Conservation (phyloP, 2,329 filamentous ascomycete genomes). For the Diplocarpon rosae region DNA sequence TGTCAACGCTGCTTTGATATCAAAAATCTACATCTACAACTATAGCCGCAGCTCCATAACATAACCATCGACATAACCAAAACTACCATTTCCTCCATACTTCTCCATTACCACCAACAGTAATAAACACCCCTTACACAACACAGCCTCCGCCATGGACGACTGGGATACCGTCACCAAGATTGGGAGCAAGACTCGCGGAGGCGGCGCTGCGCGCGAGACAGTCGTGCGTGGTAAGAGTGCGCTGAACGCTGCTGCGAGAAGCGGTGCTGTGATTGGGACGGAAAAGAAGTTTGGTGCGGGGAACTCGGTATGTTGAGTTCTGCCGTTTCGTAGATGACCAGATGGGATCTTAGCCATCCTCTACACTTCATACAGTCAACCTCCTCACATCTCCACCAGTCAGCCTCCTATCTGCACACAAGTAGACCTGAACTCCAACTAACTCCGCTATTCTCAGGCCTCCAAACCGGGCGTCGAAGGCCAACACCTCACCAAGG, state of each 20-base stretch:
- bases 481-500: constrained; percentile 93
- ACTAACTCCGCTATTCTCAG: constrained; percentile 24
- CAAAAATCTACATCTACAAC: no score
- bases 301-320: constrained; percentile 62
- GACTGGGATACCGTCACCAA: constrained; percentile 88
- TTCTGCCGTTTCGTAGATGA: background rate
- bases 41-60: no score
- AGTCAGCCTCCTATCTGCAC: background rate
- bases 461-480: constrained; percentile 49
- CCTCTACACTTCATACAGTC: background rate
- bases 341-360: background rate
- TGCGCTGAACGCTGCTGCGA: constrained; percentile 80
- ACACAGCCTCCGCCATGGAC: constrained; percentile 36
- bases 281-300: constrained; percentile 88
- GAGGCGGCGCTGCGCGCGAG: constrained; percentile 59
- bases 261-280: constrained; percentile 61
- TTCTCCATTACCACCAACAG: no score
- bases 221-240: constrained; percentile 77
- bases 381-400: background rate
- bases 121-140: no score
- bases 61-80: no score
- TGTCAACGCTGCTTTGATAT: no score
- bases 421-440: background rate
- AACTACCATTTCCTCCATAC: no score
- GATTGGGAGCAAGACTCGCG: constrained; percentile 78